These are phyloP conservation scores for Trametes maxima DNA, from an alignment of 768 basidiomycete species.

Conservation along the genomic window DNA sequence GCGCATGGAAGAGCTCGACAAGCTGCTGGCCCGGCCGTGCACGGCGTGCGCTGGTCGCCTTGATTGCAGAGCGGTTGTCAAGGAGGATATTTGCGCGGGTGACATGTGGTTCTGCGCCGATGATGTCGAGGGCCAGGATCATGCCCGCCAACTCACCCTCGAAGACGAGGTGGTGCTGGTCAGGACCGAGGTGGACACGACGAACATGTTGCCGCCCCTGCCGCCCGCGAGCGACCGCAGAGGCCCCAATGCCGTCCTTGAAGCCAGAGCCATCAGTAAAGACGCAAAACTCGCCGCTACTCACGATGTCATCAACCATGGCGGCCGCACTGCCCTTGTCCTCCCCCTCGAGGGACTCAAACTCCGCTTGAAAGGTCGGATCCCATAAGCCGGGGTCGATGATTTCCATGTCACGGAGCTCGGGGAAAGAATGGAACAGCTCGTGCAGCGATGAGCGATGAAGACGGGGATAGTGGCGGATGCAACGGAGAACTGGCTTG, in stretches of 20 bases:
- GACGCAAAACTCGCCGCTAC: not conserved
- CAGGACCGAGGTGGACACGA: not conserved
- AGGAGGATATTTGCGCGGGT: slow-evolving; percentile 2
- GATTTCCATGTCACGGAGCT: slow-evolving; percentile 16
- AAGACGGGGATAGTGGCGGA: slow-evolving; percentile 4
- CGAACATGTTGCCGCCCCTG: not conserved
- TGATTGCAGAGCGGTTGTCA: not conserved
- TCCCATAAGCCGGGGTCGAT: not conserved
- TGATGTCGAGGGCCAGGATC: not conserved
- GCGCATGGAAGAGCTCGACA: not conserved
- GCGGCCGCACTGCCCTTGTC: slow-evolving; percentile 2
- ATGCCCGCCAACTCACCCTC: not conserved
- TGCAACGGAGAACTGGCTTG: slow-evolving; percentile 2
- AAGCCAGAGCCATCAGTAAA: slow-evolving; percentile 22
- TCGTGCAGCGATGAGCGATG: slow-evolving; percentile 30
- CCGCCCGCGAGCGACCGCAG: not conserved
- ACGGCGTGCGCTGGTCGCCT: not conserved
- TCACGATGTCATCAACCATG: not conserved
- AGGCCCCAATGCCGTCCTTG: slow-evolving; percentile 1
- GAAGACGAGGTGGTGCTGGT: not conserved
- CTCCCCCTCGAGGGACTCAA: not conserved
- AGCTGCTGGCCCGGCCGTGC: not conserved
- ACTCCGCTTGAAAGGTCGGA: not conserved
- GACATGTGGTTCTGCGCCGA: not conserved
- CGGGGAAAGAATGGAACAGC: slow-evolving; percentile 17